Conservation (phyloP, 345 rosid genomes). For the Erysimum cheiranthoides region DNA sequence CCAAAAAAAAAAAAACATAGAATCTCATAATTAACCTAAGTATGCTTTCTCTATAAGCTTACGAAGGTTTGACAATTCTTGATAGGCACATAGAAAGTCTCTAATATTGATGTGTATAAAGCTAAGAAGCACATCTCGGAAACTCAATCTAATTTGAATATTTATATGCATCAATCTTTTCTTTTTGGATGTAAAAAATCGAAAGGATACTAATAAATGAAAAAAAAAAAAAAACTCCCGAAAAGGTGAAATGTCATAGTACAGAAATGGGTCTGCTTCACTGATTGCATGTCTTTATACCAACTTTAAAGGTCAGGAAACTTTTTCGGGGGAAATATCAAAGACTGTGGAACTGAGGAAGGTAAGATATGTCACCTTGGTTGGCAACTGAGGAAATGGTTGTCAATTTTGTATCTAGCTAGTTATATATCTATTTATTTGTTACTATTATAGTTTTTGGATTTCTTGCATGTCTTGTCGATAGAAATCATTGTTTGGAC, state of each 20-base stretch:
- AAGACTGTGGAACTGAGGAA: conserved; percentile 35
- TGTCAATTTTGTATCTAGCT: conserved; percentile 29
- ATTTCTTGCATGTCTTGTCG: conserved; percentile 38
- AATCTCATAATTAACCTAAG: not conserved
- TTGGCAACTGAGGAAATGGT: conserved; percentile 31
- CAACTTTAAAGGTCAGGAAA: conserved; percentile 37
- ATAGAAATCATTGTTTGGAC: conserved; percentile 25
- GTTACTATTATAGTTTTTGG: conserved; percentile 18
- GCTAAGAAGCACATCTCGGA: not conserved
- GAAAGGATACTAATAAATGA: not conserved
- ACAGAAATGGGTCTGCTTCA: conserved; percentile 28
- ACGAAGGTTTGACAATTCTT: not conserved
- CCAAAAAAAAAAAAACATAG: too few relatives aligned
- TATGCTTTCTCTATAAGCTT: not conserved
- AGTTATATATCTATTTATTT: conserved; percentile 1
- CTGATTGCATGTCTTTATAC: conserved; percentile 36
- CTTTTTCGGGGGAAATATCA: conserved; percentile 27
- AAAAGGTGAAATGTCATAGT: conserved; percentile 17
- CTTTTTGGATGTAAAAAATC: not conserved
- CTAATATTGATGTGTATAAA: not conserved
- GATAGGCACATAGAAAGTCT: not conserved
- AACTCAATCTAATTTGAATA: not conserved
- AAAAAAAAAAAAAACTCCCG: not conserved
- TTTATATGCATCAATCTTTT: not conserved
- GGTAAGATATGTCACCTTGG: conserved; percentile 41